Evolutionary conservation across 352 stramenopile species (phyloP), one percentile per base, ranked within the genome.

Genomic region (Aphanomyces stellatus): DNA sequence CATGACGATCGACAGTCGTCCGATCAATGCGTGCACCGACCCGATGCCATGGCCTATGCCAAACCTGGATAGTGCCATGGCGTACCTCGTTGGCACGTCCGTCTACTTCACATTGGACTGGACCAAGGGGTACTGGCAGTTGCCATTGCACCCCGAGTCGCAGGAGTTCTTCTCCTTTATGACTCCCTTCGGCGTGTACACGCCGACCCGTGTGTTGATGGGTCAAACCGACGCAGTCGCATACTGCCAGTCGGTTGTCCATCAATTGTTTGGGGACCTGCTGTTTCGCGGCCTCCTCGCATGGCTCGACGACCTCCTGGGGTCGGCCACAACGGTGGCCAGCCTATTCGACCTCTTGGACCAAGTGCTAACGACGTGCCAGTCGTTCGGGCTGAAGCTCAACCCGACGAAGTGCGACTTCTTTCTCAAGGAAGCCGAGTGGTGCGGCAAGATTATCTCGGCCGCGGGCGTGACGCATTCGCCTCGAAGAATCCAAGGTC

Each of bases 41-140:
- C 13, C 61, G 4, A 75, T 75, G 72, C 61, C 33, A 19, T 71
- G 55, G 69, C 53, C 69, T 0, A 71, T 74, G 69, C 63, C 64
- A 8, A 28, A 62, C 15, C 4, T 71, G 3, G 69, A 71, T 35
- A 43, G 30, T 43, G 53, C 53, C 10, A 43, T 61, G 15, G 30
- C 24, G 13, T 40, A 6, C 34, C 53, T 61, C 53, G 53, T 25
- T 10, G 53, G 53, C 11, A 61, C 53, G 11, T 24, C 13, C 6
- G 53, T 48, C 53, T 61, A 61, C 53, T 61, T 61, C 53, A 61
- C 15, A 7, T 61, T 61, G 53, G 25, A 61, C 53, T 61, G 53
- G 53, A 61, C 53, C 13, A 61, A 61, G 53, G 53, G 53, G 34
- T 61, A 61, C 53, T 74, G 69, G 69, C 69, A 71, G 33, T 43